Evolutionary conservation across 1,284 basidiomycete genomes (phyloP).

Genomic region (Melampsora abietis-canadensis): DNA sequence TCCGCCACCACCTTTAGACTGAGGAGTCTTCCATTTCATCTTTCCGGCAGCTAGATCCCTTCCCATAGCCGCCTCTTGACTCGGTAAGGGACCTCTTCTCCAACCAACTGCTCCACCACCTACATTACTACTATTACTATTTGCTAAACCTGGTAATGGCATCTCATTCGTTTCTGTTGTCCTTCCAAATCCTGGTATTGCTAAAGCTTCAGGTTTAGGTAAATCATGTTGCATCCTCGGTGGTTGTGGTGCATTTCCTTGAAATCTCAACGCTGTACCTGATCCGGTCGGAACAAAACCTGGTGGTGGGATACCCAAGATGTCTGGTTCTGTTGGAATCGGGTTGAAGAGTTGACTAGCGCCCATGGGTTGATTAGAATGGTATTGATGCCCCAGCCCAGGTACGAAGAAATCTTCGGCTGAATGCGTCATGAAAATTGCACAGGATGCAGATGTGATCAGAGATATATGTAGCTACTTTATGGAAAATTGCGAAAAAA

Average conservation of each 20-base stretch:
- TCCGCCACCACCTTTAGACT: not conserved
- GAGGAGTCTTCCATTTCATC: conserved; percentile 4
- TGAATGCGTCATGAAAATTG: not conserved
- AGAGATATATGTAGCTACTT: not conserved
- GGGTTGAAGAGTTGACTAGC: not conserved
- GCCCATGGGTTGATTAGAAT: not conserved
- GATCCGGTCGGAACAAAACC: not conserved
- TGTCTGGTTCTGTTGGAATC: not conserved
- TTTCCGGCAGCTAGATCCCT: conserved; percentile 26
- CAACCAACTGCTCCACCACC: conserved; percentile 12
- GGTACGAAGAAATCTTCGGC: conserved; percentile 41
- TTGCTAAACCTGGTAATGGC: conserved; percentile 27
- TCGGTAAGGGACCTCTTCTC: conserved; percentile 29
- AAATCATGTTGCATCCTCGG: not conserved
- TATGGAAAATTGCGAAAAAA: not conserved
- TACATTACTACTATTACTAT: not conserved
- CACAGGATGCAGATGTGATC: not conserved
- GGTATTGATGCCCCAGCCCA: conserved; percentile 38
- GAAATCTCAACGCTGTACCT: not conserved
- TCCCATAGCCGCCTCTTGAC: conserved; percentile 42
- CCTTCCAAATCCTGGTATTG: conserved; percentile 38
- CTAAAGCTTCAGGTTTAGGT: not conserved
- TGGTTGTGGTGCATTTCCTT: not conserved
- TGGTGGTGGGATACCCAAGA: not conserved
- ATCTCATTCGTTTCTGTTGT: conserved; percentile 28